Base-by-base conservation (phyloP, 306 rosid genomes). In the Prunus mongolica region DNA sequence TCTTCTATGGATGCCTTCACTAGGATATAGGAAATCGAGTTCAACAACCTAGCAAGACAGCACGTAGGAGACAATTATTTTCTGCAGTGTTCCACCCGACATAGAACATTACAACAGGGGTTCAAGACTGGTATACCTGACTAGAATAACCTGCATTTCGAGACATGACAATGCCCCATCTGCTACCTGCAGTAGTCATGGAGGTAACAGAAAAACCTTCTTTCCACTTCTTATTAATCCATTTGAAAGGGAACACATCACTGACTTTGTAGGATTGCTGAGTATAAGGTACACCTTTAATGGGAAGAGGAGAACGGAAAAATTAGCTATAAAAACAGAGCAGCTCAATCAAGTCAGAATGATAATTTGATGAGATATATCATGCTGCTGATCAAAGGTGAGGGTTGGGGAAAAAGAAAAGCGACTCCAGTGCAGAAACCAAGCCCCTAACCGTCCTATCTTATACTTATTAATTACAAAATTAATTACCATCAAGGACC, bases 261-360 rank as follows among this genome's bases (percentile, higher is more conserved):
- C 87, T 80, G 25, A 84, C 87, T 80, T 84, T 84, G 82, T 84
- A 84, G n/a, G 87, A 84, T 72, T 84, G 87, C 76, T 84, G 87
- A 76, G 87, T 84, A 57, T 67, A 84, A 44, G 82, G 82, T 10
- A 80, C 87, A 30, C 87, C 87, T 84, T 44, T 70, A 78, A 64
- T 69, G 41, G 71, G 38, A 64, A 22, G 22, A 64, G 22, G 22
- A 30, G 20, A 67, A 62, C 9, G 6, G 3, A n/a, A 32, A 38
- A 20, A 67, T 71, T 57, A 65, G 50, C 55, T 57, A 62, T 12
- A 58, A 62, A 14, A 41, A 45, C 14, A 9, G 66, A 56, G 47
- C 73, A 45, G 46, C 55, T 24, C 38, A 62, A 28, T 28, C 13
- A 19, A 68, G 14, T 69, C 19, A 54, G 62, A 47, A 72, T 6